These are phyloP conservation scores for Tetracladium maxilliforme DNA, from an alignment of 2,329 filamentous ascomycete genomes.

Conservation along the genomic window DNA sequence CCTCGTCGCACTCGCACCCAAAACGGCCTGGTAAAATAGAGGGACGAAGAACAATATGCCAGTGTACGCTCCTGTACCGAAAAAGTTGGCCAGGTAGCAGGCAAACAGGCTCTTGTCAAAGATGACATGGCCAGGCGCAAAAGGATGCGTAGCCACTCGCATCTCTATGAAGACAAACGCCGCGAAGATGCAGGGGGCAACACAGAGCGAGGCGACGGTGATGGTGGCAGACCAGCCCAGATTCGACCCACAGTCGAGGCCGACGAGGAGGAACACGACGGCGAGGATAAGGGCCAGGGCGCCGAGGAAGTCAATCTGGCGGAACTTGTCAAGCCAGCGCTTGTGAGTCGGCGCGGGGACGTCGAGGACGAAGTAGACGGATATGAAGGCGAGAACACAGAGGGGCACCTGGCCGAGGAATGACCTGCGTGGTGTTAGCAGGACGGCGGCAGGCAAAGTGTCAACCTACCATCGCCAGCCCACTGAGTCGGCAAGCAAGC, in stretches of 20 bases:
- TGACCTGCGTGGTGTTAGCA: constrained; percentile 28
- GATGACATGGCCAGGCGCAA: constrained; percentile 62
- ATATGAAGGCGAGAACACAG: constrained; percentile 47
- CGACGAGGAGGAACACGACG: constrained; percentile 50
- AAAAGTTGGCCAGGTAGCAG: constrained; percentile 60
- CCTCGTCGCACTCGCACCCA: constrained; percentile 44
- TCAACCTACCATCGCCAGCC: constrained; percentile 57
- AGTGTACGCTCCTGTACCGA: constrained; percentile 42
- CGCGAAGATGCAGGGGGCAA: constrained; percentile 42
- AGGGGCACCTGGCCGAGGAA: constrained; percentile 60
- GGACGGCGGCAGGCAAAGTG: constrained; percentile 3
- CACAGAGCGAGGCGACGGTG: constrained; percentile 40
- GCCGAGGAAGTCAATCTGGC: constrained; percentile 59
- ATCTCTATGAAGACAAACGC: constrained; percentile 57
- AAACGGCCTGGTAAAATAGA: constrained; percentile 62
- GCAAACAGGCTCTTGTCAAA: constrained; percentile 52
- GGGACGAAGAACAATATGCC: constrained; percentile 59
- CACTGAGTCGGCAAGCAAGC: constrained; percentile 55
- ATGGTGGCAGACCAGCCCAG: constrained; percentile 46
- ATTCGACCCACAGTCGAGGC: constrained; percentile 61
- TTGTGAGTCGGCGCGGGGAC: constrained; percentile 40
- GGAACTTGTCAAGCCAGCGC: constrained; percentile 51
- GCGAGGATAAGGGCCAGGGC: constrained; percentile 50
- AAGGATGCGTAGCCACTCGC: constrained; percentile 53
- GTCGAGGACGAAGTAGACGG: constrained; percentile 47